Conservation (phyloP, 306 rosid genomes). For the Acacia confusa region DNA sequence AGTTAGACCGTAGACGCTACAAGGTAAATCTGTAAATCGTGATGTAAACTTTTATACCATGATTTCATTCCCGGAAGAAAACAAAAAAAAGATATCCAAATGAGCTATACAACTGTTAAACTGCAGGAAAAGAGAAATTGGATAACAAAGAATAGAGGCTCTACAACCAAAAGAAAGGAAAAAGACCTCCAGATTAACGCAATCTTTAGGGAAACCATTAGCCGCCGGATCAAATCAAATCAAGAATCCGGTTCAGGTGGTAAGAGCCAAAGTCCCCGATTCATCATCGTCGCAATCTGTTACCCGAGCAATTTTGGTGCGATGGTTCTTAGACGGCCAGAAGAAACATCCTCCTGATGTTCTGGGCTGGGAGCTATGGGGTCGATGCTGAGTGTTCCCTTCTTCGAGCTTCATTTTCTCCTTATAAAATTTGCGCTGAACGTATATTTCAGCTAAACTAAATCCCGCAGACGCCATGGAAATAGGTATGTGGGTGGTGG, state of each 20-base stretch:
- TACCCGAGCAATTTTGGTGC: not conserved
- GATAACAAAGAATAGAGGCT: not conserved
- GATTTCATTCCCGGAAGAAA: not conserved
- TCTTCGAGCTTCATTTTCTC: not conserved
- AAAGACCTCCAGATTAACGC: not conserved
- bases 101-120: not conserved
- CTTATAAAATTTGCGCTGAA: slow-evolving; percentile 2
- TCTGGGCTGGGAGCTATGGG: not conserved
- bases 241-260: not conserved
- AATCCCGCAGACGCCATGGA: slow-evolving; percentile 5
- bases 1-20: not conserved
- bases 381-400: not conserved
- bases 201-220: not conserved
- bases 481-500: too few relatives aligned
- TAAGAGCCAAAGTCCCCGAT: not conserved
- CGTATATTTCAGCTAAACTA: slow-evolving; percentile 10
- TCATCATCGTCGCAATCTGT: not conserved
- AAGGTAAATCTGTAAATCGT: not conserved
- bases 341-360: slow-evolving; percentile 15
- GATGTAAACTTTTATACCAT: not conserved
- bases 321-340: not conserved
- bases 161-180: not conserved
- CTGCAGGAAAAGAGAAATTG: not conserved
- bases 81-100: not conserved
- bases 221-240: not conserved